These are phyloP conservation scores for Cephaloascus albidus DNA, from an alignment of 805 yeast species.

Conservation along the genomic window DNA sequence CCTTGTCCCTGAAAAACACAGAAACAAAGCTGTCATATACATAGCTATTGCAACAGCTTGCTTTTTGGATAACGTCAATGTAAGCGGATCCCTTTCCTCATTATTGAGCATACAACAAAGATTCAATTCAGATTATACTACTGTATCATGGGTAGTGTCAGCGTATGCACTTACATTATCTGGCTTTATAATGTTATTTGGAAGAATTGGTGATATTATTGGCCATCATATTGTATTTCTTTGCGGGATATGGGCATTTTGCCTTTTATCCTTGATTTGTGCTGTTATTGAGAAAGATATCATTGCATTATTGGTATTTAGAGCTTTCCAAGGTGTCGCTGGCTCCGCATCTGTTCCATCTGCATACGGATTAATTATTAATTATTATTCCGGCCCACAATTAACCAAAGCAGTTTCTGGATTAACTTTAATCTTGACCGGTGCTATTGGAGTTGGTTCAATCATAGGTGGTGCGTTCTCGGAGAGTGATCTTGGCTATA, in stretches of 20 bases:
- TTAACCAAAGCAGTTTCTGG: conserved; percentile 13
- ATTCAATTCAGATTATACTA: background rate
- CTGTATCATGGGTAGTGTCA: conserved; percentile 27
- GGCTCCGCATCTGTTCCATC: conserved; percentile 32
- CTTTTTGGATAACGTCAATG: background rate
- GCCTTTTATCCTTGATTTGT: conserved; percentile 2
- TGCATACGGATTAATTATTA: conserved; percentile 17
- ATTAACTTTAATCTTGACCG: conserved; percentile 14
- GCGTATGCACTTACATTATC: conserved; percentile 35
- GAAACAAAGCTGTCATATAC: background rate
- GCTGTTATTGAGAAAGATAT: conserved; percentile 23
- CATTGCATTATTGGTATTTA: conserved; percentile 26
- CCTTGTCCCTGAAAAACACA: background rate
- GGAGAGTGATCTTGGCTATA: conserved; percentile 23
- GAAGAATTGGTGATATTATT: conserved; percentile 30
- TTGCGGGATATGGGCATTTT: conserved; percentile 9
- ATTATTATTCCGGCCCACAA: conserved; percentile 1
- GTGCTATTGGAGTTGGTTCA: conserved; percentile 27
- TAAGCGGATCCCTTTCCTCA: too few species aligned
- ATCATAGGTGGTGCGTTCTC: conserved; percentile 37
- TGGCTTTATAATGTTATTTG: conserved; percentile 30
- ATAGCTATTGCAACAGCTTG: background rate
- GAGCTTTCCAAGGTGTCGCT: conserved; percentile 36
- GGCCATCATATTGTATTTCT: conserved; percentile 24
- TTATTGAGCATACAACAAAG: background rate